Base-by-base conservation (phyloP, 768 basidiomycete species). In the Peribolospora baueri region DNA sequence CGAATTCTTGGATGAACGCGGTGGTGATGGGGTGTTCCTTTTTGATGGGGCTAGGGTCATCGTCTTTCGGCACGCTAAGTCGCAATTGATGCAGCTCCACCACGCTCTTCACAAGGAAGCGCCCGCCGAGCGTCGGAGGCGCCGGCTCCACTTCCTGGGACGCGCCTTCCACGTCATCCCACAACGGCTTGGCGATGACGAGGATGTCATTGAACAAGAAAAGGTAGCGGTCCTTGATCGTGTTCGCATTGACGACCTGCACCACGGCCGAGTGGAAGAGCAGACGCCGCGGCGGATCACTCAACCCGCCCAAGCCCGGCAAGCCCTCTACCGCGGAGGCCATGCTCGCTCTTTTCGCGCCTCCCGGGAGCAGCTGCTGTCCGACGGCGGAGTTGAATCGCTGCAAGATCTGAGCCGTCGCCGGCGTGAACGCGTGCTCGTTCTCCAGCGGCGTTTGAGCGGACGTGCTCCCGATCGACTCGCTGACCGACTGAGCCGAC, bases 171-270 rank as follows among this genome's bases (percentile, higher is more conserved):
- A 68, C 66, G 48, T 82, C 79, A 43, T 76, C 75, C 54, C 78
- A 70, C 57, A 88, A 73, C 9, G 88, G 88, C 67, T 97, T 97
- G 46, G 90, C 81, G 60, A 97, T 77, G 66, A 97, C 75, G 54
- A 97, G 76, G 53, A 97, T 76, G 66, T 98, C 93, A 66, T 72
- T 86, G 75, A 98, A 98, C n/a, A 97, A 75, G 71, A 97, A 90
- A 7, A 97, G 75, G 70, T 86, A 85, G 8, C 93, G 80, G 64
- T 95, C 88, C 67, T 97, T 95, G 66, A 88, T 82, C 0, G 84
- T 88, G 67, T 91, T 82, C 46, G 79, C 74, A 68, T 93, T 87
- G 61, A 86, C 86, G 10, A 97, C 86, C 68, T 98, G 93, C 5
- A 91, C 71, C 5, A 91, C 83, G 2, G 87, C 81, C 3, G 82